Evolutionary conservation across 306 rosid genomes (phyloP), one percentile per base, ranked within the genome.

Genomic region (Acacia acuminata): DNA sequence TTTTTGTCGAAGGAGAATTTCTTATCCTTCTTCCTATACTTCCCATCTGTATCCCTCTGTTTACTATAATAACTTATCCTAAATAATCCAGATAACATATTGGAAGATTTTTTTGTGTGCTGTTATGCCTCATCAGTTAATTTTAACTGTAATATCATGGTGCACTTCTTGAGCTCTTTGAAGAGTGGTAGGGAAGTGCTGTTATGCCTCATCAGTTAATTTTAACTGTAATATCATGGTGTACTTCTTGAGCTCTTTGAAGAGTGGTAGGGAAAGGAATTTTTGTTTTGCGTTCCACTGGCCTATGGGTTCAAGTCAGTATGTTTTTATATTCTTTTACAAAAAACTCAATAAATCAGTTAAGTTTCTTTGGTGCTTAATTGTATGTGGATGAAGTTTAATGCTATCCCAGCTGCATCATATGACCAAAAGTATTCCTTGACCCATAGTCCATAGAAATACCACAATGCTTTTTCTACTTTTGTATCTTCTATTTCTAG

Each of bases 391-490:
- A 8, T 42, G 75, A 42, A 19, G 34, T 73, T 73, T 73, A 30
- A 48, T 73, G 43, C 17, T 8, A 24, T 47, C 17, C 42, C 40
- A 17, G 19, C n/a, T 9, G 44, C 64, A 58, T 47, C 42, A 45
- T 72, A 47, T 47, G 55, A 70, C 55, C 75, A n/a, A 70, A 70
- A 72, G 58, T 71, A 53, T 64, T 76, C n/a, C n/a, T 64, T 80
- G 64, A 67, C 40, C 61, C 32, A 64, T 22, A 22, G 30, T 22
- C 65, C 65, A 9, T 51, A 69, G 30, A 80, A 73, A 72, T 68
- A 69, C 42, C 53, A 58, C 14, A 53, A 34, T 82, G 81, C 73
- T 77, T 56, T 38, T 51, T 70, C 10, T 38, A 53, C 53, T 65
- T 15, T n/a, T 64, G 42, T 68, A 24, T 12, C 34, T 30, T 58